These are phyloP conservation scores for Sophora flavescens DNA, from an alignment of 306 rosid genomes.

Conservation along the genomic window DNA sequence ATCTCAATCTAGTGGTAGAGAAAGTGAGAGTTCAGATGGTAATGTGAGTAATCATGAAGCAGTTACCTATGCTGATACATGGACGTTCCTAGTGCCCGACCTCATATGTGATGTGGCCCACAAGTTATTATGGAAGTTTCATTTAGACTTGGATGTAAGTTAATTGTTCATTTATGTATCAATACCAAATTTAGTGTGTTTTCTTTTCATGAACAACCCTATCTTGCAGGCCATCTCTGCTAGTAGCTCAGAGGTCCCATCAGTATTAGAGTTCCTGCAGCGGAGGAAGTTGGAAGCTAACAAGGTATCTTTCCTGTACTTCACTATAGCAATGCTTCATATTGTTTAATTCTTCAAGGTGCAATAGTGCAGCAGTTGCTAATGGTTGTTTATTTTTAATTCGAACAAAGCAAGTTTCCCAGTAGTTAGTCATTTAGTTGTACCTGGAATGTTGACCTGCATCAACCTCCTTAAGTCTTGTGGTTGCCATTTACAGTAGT, in stretches of 20 bases:
- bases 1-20: conserved; percentile 69
- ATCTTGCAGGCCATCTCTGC: conserved; percentile 86
- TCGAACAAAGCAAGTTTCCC: conserved; percentile 18
- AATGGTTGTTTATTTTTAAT: conserved; percentile 33
- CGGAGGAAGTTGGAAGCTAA: conserved; percentile 85
- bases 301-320: conserved; percentile 60
- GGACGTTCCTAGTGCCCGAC: conserved; percentile 91
- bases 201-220: conserved; percentile 38
- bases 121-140: conserved; percentile 82
- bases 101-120: conserved; percentile 79
- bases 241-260: conserved; percentile 95
- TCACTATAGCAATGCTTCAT: conserved; percentile 28
- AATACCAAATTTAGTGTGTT: conserved; percentile 27
- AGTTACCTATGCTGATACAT: conserved; percentile 69
- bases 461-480: background rate
- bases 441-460: conserved; percentile 31
- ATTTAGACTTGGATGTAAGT: conserved; percentile 86
- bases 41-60: conserved; percentile 65
- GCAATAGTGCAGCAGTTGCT: conserved; percentile 36
- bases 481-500: conserved; percentile 23
- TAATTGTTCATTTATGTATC: conserved; percentile 32
- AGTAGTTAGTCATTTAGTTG: conserved; percentile 24
- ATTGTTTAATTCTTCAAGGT: conserved; percentile 31
- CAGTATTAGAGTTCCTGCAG: conserved; percentile 93
- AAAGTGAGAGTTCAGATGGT: conserved; percentile 59